Evolutionary conservation across 1,284 basidiomycete genomes (phyloP).

Genomic region (Amylostereum areolatum): DNA sequence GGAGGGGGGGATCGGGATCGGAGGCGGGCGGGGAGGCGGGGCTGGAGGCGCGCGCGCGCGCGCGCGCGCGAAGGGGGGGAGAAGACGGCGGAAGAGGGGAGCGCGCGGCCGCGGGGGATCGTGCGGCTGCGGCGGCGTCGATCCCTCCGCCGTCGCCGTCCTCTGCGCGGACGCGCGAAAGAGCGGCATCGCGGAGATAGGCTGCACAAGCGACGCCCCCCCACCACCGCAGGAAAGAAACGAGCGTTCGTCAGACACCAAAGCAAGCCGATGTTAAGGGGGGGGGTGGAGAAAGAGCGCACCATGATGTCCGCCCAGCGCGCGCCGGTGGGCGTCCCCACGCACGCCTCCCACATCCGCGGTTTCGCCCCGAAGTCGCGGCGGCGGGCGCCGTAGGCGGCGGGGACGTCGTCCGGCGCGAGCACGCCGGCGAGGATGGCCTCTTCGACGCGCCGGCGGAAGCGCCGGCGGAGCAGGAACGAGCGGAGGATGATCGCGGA

Average conservation of each 20-base stretch:
- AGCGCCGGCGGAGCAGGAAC: slow-evolving; percentile 53
- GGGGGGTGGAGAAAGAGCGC: slow-evolving; percentile 13
- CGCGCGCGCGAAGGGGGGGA: not conserved
- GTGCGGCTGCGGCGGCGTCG: not conserved
- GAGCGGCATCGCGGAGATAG: not conserved
- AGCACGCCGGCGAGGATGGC: slow-evolving; percentile 42
- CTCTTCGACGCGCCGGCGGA: slow-evolving; percentile 43
- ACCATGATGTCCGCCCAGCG: slow-evolving; percentile 49
- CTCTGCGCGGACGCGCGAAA: not conserved
- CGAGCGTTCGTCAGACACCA: not conserved
- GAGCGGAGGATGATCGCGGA: slow-evolving; percentile 59
- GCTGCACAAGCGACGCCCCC: too few species aligned
- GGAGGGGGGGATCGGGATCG: slow-evolving; percentile 3
- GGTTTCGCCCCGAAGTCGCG: slow-evolving; percentile 45
- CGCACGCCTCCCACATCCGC: slow-evolving; percentile 45
- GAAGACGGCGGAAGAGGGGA: not conserved
- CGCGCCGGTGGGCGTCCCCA: slow-evolving; percentile 28
- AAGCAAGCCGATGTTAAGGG: not conserved
- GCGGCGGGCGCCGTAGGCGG: too few species aligned
- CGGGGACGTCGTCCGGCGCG: slow-evolving; percentile 21
- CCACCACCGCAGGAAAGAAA: too few species aligned
- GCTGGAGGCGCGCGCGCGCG: slow-evolving; percentile 5
- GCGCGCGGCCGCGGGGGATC: not conserved
- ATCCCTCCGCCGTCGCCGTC: too few species aligned
- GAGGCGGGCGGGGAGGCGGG: slow-evolving; percentile 14